Evolutionary conservation across 176 grass and related monocot genomes (phyloP), one percentile per base, ranked within the genome.

Genomic region (Avena eriantha): DNA sequence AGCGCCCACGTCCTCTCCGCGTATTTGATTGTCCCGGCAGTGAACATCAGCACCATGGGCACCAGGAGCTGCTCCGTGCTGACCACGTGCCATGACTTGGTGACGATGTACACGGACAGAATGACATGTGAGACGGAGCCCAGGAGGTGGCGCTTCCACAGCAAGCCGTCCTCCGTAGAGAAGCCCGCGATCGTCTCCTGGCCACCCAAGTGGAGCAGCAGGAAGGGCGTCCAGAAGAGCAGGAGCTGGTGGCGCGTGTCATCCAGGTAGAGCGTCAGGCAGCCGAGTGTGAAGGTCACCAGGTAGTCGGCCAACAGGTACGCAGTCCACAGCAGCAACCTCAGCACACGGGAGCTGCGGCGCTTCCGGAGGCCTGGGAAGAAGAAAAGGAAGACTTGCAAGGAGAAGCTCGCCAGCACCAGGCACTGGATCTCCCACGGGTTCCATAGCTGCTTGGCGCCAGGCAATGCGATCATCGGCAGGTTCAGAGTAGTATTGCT

Each of bases 141-240:
- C 24, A 92, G 80, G 1, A 84, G 65, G 58, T 87, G 91, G 13
- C 87, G 84, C 67, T 66, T 54, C 91, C 84, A 90, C 7, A 93
- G 76, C 31, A 86, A 41, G 7, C 86, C 90, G 43, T 90, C 91
- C 55, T 93, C 84, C 8, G 72, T 57, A 14, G 90, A 88, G 68
- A 79, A 92, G 21, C 5, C 36, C 86, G 70, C 83, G 49, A 92
- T 83, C 19, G 82, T 89, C 54, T 92, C 90, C 3, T 84, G 83
- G 21, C 90, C 68, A 0, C 90, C 90, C 8, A 92, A 87, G 54
- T 92, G 90, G 41, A 89, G 86, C 56, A 92, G 73, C 13, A 92
- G 86, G 72, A 92, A 89, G 22, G 90, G 90, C 21, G 83, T 64
- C 90, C 90, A 92, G 36, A 89, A 79, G 51, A 84, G 50, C 29